A percentile compares a stretch with the other conserved stretches of the same genome.
These are phyloP conservation scores for Scedosporium minutisporum DNA, from an alignment of 2,329 filamentous ascomycete genomes.

Conservation along the genomic window DNA sequence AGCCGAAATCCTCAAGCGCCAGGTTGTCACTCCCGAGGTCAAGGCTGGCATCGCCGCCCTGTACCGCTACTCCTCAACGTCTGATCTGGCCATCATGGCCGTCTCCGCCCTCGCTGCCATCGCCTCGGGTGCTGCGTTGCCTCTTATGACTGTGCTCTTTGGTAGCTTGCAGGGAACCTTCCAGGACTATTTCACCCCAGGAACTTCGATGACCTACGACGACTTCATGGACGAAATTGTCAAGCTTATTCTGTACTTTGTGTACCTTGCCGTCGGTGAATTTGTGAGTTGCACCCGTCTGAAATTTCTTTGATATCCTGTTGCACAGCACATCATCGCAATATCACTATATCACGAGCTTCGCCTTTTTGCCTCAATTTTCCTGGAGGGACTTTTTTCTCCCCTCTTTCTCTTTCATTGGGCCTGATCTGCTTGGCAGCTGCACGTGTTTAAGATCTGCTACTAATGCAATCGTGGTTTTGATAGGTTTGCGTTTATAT, in stretches of 20 bases:
- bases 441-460: background rate
- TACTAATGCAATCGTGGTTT: background rate
- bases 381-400: background rate
- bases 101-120: slow-evolving; percentile 57
- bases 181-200: slow-evolving; percentile 46
- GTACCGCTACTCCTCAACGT: slow-evolving; percentile 59
- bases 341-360: background rate
- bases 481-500: slow-evolving; percentile 48
- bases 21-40: slow-evolving; percentile 55
- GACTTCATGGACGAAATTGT: slow-evolving; percentile 52
- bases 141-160: slow-evolving; percentile 75
- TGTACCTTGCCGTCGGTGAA: slow-evolving; percentile 75
- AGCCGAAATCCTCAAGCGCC: slow-evolving; percentile 55
- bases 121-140: slow-evolving; percentile 63
- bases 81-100: slow-evolving; percentile 54
- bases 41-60: slow-evolving; percentile 56
- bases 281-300: slow-evolving; percentile 38
- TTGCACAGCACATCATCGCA: background rate
- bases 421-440: background rate
- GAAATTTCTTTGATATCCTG: background rate
- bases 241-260: slow-evolving; percentile 66
- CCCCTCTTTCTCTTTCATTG: background rate
- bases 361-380: background rate
- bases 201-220: slow-evolving; percentile 32
- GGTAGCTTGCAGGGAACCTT: slow-evolving; percentile 67